Conservation (phyloP, 2,329 filamentous ascomycete species). For the Colletotrichum aenigma region DNA sequence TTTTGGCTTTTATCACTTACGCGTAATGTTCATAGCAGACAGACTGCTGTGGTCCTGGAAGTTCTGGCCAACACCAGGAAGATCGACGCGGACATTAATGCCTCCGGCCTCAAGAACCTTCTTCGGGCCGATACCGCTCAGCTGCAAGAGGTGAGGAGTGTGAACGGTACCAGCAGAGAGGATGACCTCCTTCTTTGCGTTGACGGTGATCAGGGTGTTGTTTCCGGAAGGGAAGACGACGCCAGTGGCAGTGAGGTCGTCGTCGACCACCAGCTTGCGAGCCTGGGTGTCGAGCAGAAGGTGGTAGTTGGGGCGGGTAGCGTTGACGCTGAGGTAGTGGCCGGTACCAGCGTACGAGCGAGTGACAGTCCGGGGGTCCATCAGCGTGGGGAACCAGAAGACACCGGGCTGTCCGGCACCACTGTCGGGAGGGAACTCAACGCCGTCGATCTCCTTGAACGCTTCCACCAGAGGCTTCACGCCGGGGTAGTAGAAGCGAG, state of each 20-base stretch:
- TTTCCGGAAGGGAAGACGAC: constrained; percentile 28
- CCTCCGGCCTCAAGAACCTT: constrained; percentile 35
- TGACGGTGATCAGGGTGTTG: constrained; percentile 22
- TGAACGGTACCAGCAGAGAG: constrained; percentile 38
- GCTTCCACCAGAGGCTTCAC: constrained; percentile 35
- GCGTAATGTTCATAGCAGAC: constrained; percentile 12
- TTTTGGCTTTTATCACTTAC: not conserved
- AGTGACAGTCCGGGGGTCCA: constrained; percentile 37
- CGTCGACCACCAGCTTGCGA: constrained; percentile 34
- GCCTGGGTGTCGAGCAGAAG: constrained; percentile 37
- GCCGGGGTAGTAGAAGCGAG: constrained; percentile 40
- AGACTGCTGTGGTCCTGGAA: constrained; percentile 42
- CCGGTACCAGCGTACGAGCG: constrained; percentile 43
- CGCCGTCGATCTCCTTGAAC: constrained; percentile 40
- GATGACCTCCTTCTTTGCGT: constrained; percentile 37
- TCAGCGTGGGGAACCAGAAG: constrained; percentile 46
- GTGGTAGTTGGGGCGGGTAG: constrained; percentile 34
- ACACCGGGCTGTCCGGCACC: constrained; percentile 42
- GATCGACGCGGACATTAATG: constrained; percentile 41
- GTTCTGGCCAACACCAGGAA: constrained; percentile 49
- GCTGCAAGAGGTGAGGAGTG: constrained; percentile 45
- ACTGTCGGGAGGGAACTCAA: constrained; percentile 41
- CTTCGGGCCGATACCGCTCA: constrained; percentile 46
- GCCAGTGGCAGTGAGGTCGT: constrained; percentile 33
- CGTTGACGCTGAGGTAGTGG: constrained; percentile 34